phyloP scores from a whole-genome alignment of 2,329 filamentous ascomycete species.

The Fusarium dlaminii region DNA sequence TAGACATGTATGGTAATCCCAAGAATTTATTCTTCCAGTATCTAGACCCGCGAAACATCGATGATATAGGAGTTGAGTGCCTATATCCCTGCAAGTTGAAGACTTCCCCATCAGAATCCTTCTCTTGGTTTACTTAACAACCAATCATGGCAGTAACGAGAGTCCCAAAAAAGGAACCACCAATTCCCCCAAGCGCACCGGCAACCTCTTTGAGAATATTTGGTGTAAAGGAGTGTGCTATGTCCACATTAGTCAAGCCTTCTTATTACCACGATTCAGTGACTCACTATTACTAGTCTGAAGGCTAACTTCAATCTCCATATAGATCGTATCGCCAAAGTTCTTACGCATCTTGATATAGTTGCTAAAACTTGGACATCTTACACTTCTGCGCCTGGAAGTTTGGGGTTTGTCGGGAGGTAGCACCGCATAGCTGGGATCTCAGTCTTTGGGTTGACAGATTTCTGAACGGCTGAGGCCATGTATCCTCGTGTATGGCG shows the following conservation, averaged over 20 bases:
- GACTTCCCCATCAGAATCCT: accelerated
- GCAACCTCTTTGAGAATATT: not conserved
- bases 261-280: not conserved
- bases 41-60: accelerated
- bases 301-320: not conserved
- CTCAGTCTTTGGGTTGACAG: not conserved
- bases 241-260: accelerated
- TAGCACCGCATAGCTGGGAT: not conserved
- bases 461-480: not conserved
- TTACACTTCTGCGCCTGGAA: not conserved
- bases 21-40: not conserved
- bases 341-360: not conserved
- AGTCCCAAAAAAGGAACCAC: not conserved
- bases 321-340: not conserved
- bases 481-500: not conserved
- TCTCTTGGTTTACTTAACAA: not conserved
- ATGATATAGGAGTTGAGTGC: not conserved
- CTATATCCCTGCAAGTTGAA: not conserved
- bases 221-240: not conserved
- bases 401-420: not conserved
- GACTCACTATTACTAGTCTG: not conserved
- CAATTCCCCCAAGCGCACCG: not conserved
- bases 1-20: not conserved
- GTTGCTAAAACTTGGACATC: not conserved
- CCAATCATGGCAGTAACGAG: not conserved